Evolutionary conservation across 2,329 filamentous ascomycete species (phyloP), one percentile per base, ranked within the genome.

Genomic region (Colletotrichum sublineola): DNA sequence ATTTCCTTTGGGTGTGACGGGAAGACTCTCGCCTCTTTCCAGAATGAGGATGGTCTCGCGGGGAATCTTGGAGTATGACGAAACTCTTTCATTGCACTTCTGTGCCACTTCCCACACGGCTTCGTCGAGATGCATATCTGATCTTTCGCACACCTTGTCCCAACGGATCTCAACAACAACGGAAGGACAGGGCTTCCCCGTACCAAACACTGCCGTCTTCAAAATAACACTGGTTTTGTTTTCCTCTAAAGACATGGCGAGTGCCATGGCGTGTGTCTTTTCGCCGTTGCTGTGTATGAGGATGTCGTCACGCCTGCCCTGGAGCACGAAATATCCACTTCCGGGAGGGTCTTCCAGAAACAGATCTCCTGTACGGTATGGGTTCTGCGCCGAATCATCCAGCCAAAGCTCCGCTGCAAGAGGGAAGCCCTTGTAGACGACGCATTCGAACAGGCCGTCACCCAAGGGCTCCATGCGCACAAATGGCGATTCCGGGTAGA

Each of bases 1-100:
- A 12, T 71, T 71, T 1, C 68, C 68, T 46, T 71, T 71, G 0
- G 68, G 68, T 2, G 68, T 71, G 42, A 71, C 64, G 7, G 64
- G 68, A 7, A 71, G 40, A 7, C 20, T 58, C 50, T 68, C 50
- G 0, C 42, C 50, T 18, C 29, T 36, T 0, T 12, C 33, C 0
- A 71, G 57, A 2, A 68, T 20, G 1, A 71, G 40, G 5, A 68
- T 31, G 3, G 38, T 18, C 33, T 68, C 24, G 11, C 68, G 64
- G 5, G 68, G 57, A 9, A 71, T 71, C 8, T n/a, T 63, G 5
- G 68, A 71, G 24, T 48, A 71, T 2, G 42, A 7, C 20, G 64
- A 31, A 1, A 40, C 20, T 6, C 62, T 71, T 5, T 56, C 57
- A 8, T 71, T 71, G 36, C 68, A 63, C 0, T 5, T 2, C 9